Base-by-base conservation (phyloP, 805 yeast species). In the Metschnikowia kofuensis region DNA sequence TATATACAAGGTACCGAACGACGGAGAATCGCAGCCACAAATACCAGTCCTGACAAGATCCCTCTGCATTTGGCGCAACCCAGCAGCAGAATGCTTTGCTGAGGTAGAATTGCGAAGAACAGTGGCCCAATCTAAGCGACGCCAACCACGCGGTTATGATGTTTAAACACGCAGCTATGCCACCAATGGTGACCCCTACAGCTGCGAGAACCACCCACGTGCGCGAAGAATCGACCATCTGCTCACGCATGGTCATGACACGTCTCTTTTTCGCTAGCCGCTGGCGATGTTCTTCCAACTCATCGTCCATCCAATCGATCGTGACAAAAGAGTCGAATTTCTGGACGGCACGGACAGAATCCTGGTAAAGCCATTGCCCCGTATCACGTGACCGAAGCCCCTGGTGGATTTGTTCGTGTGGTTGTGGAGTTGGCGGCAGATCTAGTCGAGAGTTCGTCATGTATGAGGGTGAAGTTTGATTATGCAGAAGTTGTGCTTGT, bases 71-170 rank as follows among this genome's bases (percentile, higher is more conserved):
- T 5, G 61, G 67, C 30, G 65, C 77, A 14, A 84, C 87, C 81
- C 87, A 80, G 66, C 98, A 92, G 66, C 99, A 94, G 58, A 89
- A 88, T 8, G 80, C 73, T 62, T 79, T 77, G 65, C 82, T 89
- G 31, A 90, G 70, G 57, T 90, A 82, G 64, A 89, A 81, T 31
- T 82, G 80, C 15, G 76, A 66, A 1, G 80, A 63, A 68, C 99
- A 94, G 65, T 84, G 81, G 0, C 99, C 99, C 1, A 79, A 69
- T 52, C 89, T 81, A 52, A 90, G 66, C 59, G 85, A 85, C 2
- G 89, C 85, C n/a, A 94, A 68, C 79, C 91, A 89, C 44, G 89
- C 92, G 0, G 98, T 89, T 14, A 89, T 76, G 14, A 92, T 79
- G 59, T 88, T 90, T 45, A 94, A 69, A 14, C 79, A 74, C 0